A percentile compares a stretch with the other conserved stretches of the same genome.
phyloP scores from a whole-genome alignment of 345 rosid species.

The Orychophragmus violaceus region DNA sequence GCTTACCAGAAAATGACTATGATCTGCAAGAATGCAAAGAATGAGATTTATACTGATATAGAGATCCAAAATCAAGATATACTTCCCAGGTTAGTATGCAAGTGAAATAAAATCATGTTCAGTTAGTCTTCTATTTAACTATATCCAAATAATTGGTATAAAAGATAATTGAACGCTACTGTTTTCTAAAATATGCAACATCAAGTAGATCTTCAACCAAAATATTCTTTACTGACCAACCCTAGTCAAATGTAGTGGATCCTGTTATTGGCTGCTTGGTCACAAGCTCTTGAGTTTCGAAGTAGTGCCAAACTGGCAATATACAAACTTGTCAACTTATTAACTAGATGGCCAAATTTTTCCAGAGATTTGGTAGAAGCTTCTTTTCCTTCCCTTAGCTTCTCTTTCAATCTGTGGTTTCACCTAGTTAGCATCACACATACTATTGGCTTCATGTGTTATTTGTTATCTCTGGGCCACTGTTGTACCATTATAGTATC shows the following conservation, averaged over 20 bases:
- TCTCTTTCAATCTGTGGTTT: not conserved
- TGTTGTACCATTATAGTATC: not conserved
- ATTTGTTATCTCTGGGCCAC: not conserved
- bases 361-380: not conserved
- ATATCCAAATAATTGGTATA: not conserved
- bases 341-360: not conserved
- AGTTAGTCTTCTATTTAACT: not conserved
- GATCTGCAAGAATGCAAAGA: slow-evolving; percentile 67
- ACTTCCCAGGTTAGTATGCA: slow-evolving; percentile 70
- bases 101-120: not conserved
- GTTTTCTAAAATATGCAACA: not conserved
- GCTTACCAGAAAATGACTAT: slow-evolving; percentile 89
- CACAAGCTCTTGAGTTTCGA: not conserved
- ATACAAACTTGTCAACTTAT: not conserved
- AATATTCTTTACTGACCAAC: not conserved
- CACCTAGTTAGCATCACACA: not conserved
- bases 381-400: not conserved
- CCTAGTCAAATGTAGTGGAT: not conserved
- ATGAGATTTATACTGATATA: slow-evolving; percentile 79
- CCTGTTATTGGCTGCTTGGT: not conserved
- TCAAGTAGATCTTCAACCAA: slow-evolving; percentile 1
- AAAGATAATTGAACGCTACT: not conserved
- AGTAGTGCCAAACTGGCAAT: not conserved
- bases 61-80: slow-evolving; percentile 87
- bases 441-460: not conserved